Evolutionary conservation across 202 grass and related monocot genomes (phyloP), one percentile per base, ranked within the genome.

Genomic region (Dendrocalamus latiflorus): DNA sequence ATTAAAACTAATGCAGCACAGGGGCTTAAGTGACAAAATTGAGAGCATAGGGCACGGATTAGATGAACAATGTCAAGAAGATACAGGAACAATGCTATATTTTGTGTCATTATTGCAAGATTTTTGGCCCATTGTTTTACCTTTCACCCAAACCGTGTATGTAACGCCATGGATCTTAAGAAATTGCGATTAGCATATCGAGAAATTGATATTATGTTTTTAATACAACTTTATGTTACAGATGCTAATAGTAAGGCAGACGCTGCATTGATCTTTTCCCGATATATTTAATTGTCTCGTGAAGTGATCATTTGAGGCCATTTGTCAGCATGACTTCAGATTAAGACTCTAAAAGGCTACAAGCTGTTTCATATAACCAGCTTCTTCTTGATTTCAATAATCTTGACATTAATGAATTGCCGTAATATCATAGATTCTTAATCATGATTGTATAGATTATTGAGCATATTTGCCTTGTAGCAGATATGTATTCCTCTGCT

Each of bases 181-280:
- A 39, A 71, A 78, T 22, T 85, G 42, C 41, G 36, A 57, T 36
- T 59, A 34, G 14, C 51, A 69, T 80, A 9, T 74, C 7, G 53
- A 49, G 34, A 51, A 80, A 70, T 44, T 55, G 6, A 62, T 51
- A n/a, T n/a, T n/a, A n/a, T n/a, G n/a, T n/a, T n/a, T n/a, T n/a
- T n/a, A 55, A 25, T 60, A 8, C 9, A 72, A 72, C 21, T 16
- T 39, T 36, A 34, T 78, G 11, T 79, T 43, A 54, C 34, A 74
- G 76, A 60, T 51, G 6, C n/a, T 89, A 89, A 70, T 63, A 75
- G 54, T 18, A 63, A 80, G 25, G 18, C 65, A 70, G 81, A 81
- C 34, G 33, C 6, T 72, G 22, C 21, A 44, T 59, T 77, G 57
- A 72, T 39, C 12, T 33, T 82, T 86, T 66, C 2, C n/a, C 9